These are phyloP conservation scores for Jaapia argillacea DNA, from an alignment of 768 basidiomycete species.

Conservation along the genomic window DNA sequence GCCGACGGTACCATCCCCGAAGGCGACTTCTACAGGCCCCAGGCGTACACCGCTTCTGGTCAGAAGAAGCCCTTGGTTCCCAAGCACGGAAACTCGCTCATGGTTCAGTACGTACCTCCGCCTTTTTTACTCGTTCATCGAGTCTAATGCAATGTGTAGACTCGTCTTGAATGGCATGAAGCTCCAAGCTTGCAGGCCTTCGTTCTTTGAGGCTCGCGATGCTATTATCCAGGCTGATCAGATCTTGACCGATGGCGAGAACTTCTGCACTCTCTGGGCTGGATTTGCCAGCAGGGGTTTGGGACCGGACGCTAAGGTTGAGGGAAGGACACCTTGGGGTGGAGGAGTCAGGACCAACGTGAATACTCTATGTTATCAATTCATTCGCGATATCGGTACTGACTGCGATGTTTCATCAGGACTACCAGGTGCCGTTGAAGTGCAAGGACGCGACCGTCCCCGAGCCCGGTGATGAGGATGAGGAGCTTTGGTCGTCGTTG, in stretches of 20 bases:
- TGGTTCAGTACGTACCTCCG: slow-evolving; percentile 63
- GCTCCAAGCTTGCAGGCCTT: slow-evolving; percentile 84
- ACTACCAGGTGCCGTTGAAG: slow-evolving; percentile 27
- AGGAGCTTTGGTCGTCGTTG: no score
- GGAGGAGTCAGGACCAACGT: slow-evolving; percentile 76
- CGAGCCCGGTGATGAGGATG: slow-evolving; percentile 3
- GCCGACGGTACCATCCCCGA: slow-evolving; percentile 53
- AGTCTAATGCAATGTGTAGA: slow-evolving; percentile 7
- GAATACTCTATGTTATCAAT: slow-evolving; percentile 7
- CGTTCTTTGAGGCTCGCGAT: slow-evolving; percentile 83
- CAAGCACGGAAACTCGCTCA: slow-evolving; percentile 85
- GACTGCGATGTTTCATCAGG: slow-evolving; percentile 19
- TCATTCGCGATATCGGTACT: neutral
- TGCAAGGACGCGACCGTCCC: slow-evolving; percentile 23
- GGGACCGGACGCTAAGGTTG: slow-evolving; percentile 64
- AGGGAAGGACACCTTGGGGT: slow-evolving; percentile 84
- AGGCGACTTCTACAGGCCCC: slow-evolving; percentile 66
- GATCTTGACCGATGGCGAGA: slow-evolving; percentile 86
- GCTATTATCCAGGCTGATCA: slow-evolving; percentile 90
- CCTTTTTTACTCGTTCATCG: slow-evolving; percentile 14
- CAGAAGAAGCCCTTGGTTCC: slow-evolving; percentile 60
- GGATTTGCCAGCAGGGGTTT: slow-evolving; percentile 79
- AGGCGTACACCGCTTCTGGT: slow-evolving; percentile 23
- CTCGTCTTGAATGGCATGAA: slow-evolving; percentile 92
- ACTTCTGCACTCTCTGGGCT: slow-evolving; percentile 79